Base-by-base conservation (phyloP, 2,329 filamentous ascomycete species). In the Alternaria metachromatica region DNA sequence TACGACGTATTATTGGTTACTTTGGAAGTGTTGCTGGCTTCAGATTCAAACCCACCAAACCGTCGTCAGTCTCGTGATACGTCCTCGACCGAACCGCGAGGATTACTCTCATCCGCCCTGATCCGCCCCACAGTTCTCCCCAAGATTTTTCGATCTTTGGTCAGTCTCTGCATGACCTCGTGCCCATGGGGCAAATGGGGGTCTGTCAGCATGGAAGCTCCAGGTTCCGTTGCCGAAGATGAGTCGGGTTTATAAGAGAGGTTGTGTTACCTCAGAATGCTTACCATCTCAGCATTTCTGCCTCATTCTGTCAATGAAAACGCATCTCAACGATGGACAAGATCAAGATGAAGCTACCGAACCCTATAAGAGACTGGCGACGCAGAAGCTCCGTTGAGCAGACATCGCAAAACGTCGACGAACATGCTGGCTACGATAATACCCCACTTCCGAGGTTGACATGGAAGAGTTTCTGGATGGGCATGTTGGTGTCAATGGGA, bases 401-500 rank as follows among this genome's bases (percentile, higher is more conserved):
- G 45, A 63, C 58, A 9, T 67, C 66, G 15, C 45, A 60, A 26
- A 66, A 63, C 60, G 64, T 68, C 12, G 68, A 58, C 6, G 63
- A 73, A 46, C 72, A 74, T 62, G 69, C 49, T 37, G 72, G 69
- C 11, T 75, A 70, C 41, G 72, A 75, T 41, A 70, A 64, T 28
- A 64, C 59, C 6, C 72, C 72, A 20, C 60, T 75, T 18, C 72
- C 70, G 18, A 64, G 71, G 41, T 28, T 74, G 41, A 74, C 73
- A 18, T 65, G 61, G 64, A 44, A 56, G 33, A 58, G 63, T 4
- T 63, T 74, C 15, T 66, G 60, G 41, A 77, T 76, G 75, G 74
- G 70, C 2, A 53, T 77, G 4, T 55, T 77, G 53, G 72, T 76
- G 6, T 77, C 75, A 6, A 76, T 77, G 73, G 75, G 75, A 64